Base-by-base conservation (phyloP, 2,329 filamentous ascomycete genomes). In the Fusarium burgessii region DNA sequence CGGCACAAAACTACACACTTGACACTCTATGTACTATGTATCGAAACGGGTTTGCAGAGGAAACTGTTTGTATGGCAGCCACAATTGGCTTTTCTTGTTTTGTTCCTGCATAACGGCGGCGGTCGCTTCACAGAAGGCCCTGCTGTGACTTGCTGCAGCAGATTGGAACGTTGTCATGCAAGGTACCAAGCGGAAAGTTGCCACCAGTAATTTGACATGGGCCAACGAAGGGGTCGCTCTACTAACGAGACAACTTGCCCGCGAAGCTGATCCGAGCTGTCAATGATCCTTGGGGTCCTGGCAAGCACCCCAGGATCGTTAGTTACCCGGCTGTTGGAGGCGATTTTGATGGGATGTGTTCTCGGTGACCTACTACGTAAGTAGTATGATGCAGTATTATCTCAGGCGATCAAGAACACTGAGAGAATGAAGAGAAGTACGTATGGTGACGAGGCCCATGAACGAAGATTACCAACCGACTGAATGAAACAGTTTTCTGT, bases 21-120 rank as follows among this genome's bases (percentile, higher is more conserved):
- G 29, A 29, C 29, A 29, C 29, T 29, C 29, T 29, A 29, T 29
- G 10, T 29, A 29, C 29, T 11, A 29, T 29, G 10, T 72, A 54
- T 60, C 36, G 68, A 40, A 70, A 69, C 42, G 25, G 49, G 49
- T 29, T 68, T 61, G 58, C 62, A 60, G 60, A 61, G 67, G 57
- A 64, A 60, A 63, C 52, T 56, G 32, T 66, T 59, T 55, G 52
- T 58, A 62, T 66, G 59, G 58, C 60, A 58, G 61, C 54, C 66
- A 75, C 58, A 68, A 69, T 63, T 74, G 74, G 64, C 64, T 61
- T 55, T 32, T 58, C 51, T 62, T 55, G 72, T 73, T 76, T 67
- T 76, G 74, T 76, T 76, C 74, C 74, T 76, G 74, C 74, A 76
- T 76, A 68, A 71, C 62, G 64, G 73, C 66, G 71, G 62, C 62